These are phyloP conservation scores for Scytalidium lignicola DNA, from an alignment of 2,329 filamentous ascomycete species.

Conservation along the genomic window DNA sequence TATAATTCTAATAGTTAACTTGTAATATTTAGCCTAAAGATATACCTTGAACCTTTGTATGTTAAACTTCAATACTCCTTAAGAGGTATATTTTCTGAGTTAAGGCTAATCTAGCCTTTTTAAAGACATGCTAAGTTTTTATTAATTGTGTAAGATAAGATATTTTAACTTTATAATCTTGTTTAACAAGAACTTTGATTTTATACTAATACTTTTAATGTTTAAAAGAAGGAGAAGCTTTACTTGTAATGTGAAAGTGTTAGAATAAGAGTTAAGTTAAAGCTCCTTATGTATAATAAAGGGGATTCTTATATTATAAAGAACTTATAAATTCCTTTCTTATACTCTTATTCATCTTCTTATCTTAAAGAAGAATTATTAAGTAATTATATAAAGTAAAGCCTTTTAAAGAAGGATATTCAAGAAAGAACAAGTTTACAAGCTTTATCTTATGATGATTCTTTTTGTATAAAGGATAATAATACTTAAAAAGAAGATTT, in stretches of 20 bases:
- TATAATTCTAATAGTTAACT: conserved; percentile 4
- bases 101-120: neutral
- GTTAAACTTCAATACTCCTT: neutral
- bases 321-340: conserved; percentile 6
- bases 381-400: conserved; percentile 1
- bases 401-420: conserved; percentile 3
- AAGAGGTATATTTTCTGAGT: conserved; percentile 4
- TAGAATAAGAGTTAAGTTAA: conserved; percentile 4
- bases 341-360: conserved; percentile 7
- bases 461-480: conserved; percentile 4
- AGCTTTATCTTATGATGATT: conserved; percentile 6
- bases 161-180: conserved; percentile 1
- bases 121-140: neutral
- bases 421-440: conserved; percentile 4
- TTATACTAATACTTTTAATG: neutral
- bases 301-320: conserved; percentile 1
- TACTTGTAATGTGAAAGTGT: conserved; percentile 4
- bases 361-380: conserved; percentile 3
- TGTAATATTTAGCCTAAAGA: conserved; percentile 3
- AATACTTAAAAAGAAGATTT: conserved; percentile 5
- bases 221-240: conserved; percentile 4
- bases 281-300: conserved; percentile 1
- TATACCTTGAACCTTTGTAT: conserved; percentile 1
- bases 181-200: conserved; percentile 5
- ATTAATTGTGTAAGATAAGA: neutral